Conservation (phyloP, 192 early-diverging fungal genomes). For the Backusella tuberculispora region DNA sequence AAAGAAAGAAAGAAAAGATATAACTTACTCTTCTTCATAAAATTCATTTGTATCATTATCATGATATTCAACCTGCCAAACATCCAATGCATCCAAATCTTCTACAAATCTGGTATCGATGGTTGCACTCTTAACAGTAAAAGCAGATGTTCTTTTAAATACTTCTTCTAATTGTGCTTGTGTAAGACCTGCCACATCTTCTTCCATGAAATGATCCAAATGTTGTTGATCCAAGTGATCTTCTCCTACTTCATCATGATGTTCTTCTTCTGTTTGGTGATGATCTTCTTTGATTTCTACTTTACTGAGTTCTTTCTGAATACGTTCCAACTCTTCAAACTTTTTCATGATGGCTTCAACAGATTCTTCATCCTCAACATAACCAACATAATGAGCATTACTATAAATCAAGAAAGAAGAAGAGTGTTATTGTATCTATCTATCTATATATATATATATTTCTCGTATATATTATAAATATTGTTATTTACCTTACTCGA, state of each 20-base stretch:
- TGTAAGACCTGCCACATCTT: constrained; percentile 47
- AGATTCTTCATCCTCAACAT: constrained; percentile 96
- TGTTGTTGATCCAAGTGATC: not conserved
- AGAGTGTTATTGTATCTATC: too few species aligned
- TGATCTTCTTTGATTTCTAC: constrained; percentile 17
- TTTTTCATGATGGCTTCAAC: constrained; percentile 98
- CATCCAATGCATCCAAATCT: constrained; percentile 72
- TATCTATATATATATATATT: not conserved
- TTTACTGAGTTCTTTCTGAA: constrained; percentile 73
- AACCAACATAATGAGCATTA: constrained; percentile 88
- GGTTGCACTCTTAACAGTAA: constrained; percentile 72
- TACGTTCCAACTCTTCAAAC: constrained; percentile 92
- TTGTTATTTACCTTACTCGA: constrained; percentile 36
- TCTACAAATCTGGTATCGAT: constrained; percentile 58
- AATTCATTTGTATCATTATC: constrained; percentile 72
- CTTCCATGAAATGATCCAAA: constrained; percentile 4
- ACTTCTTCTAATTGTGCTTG: constrained; percentile 87
- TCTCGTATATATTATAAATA: not conserved
- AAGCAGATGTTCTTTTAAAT: constrained; percentile 88
- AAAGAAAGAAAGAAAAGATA: not conserved
- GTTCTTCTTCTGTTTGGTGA: not conserved
- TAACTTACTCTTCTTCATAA: constrained; percentile 77
- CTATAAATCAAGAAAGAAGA: constrained; percentile 36
- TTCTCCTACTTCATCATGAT: not conserved
- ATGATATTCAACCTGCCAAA: constrained; percentile 81